Evolutionary conservation across 1,284 basidiomycete genomes (phyloP), one percentile per base, ranked within the genome.

Genomic region (Puccinia coronata): DNA sequence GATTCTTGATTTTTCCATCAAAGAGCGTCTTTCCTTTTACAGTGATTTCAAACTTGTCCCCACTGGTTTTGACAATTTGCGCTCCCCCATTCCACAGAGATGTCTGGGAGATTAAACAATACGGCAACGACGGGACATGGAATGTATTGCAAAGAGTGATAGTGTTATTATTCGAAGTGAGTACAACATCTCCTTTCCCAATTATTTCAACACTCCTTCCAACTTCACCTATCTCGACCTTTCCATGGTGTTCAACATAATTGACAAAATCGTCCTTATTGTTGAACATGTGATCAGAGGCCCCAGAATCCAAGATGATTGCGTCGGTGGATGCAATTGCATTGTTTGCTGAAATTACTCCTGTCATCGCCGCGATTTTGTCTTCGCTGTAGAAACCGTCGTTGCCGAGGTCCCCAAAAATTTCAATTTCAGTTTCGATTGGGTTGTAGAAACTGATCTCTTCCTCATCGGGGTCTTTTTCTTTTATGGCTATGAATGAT

Each of bases 221-320:
- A 14, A 63, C 75, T 67, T 77, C 43, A 28, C 75, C 75, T 9
- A 61, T 75, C 43, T 75, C 51, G 4, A 75, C 73, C 49, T 59
- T 61, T 12, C 73, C 73, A 41, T 16, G 14, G 31, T 57, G 51
- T 28, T 75, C 57, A 14, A 31, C 59, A 31, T 65, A 77, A 23
- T 31, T 65, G 18, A 20, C n/a, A n/a, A 77, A 67, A 25, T 77
- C 43, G 1, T 31, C 31, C n/a, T 53, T 77, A 1, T 67, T 77
- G 43, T 47, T 69, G 25, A 69, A 69, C 65, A 69, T 69, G 65
- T 69, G 65, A 25, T 69, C 43, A 16, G 65, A 69, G 25, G 65
- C 65, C 36, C 63, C 63, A 5, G 34, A 65, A 65, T 65, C 63
- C 8, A 65, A 23, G n/a, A 65, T 65, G 12, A 65, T 65, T 28